Percentiles rank a stretch among this genome's conserved stretches.
Evolutionary conservation across 306 rosid genomes (phyloP).

Genomic region (Casuarina cunninghamiana): DNA sequence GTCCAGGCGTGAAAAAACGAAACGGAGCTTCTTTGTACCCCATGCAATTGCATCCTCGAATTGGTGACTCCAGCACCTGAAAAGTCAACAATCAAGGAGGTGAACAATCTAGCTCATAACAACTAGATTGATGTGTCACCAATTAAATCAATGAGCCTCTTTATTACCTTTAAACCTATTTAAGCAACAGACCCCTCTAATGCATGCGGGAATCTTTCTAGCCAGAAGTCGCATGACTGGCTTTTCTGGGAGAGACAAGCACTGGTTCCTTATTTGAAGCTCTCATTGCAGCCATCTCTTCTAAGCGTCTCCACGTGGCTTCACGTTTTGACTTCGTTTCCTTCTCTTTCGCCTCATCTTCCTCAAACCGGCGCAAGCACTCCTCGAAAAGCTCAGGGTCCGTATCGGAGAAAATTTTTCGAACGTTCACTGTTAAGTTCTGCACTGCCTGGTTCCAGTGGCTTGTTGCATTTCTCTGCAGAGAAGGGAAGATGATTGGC

Average conservation of each 20-base stretch:
- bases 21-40: constrained; percentile 38
- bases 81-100: constrained; percentile 9
- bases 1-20: constrained; percentile 35
- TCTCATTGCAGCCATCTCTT: constrained; percentile 83
- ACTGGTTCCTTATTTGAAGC: constrained; percentile 69
- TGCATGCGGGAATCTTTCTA: constrained; percentile 28
- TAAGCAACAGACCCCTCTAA: constrained; percentile 19
- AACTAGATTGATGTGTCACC: constrained; percentile 25
- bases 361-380: constrained; percentile 68
- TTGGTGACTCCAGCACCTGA: constrained; percentile 28
- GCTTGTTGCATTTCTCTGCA: constrained; percentile 68
- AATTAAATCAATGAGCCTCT: constrained; percentile 25
- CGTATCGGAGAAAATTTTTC: constrained; percentile 73
- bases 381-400: constrained; percentile 81
- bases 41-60: constrained; percentile 33
- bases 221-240: constrained; percentile 50
- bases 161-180: constrained; percentile 22
- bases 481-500: constrained; percentile 82
- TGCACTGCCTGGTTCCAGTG: constrained; percentile 98
- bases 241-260: constrained; percentile 65
- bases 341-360: constrained; percentile 64
- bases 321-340: constrained; percentile 57
- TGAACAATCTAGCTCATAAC: constrained; percentile 16
- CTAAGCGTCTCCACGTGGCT: constrained; percentile 78
- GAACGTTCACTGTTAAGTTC: constrained; percentile 78